These are phyloP conservation scores for Lactarius sanguifluus DNA, from an alignment of 768 basidiomycete species.

Conservation along the genomic window DNA sequence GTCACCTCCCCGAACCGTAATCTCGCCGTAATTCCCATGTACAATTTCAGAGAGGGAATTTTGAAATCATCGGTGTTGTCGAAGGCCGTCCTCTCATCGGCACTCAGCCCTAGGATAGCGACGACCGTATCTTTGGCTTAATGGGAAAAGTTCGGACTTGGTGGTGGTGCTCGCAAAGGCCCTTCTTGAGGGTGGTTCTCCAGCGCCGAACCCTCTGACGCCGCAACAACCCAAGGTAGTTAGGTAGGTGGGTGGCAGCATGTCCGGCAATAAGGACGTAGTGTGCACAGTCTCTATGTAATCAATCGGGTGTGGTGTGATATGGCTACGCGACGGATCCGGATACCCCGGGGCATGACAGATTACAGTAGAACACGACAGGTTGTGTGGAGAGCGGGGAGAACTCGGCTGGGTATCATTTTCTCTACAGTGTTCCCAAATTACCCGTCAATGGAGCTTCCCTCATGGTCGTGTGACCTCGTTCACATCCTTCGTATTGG, in stretches of 20 bases:
- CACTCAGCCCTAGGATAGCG: neutral
- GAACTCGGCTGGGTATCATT: neutral
- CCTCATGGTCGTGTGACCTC: neutral
- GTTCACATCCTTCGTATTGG: neutral
- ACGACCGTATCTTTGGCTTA: neutral
- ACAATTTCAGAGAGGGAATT: neutral
- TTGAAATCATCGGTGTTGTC: neutral
- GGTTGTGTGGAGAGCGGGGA: neutral
- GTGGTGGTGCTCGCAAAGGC: neutral
- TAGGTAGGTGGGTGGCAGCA: neutral
- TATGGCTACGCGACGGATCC: neutral
- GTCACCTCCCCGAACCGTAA: neutral
- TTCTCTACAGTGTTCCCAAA: neutral
- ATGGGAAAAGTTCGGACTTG: slow-evolving; percentile 2
- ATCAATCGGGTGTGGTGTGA: neutral
- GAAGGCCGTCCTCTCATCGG: neutral
- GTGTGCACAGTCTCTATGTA: neutral
- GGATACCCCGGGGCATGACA: neutral
- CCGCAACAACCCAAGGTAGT: neutral
- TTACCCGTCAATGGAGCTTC: neutral
- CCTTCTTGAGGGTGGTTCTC: neutral
- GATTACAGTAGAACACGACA: neutral
- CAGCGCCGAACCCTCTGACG: neutral
- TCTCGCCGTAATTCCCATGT: neutral
- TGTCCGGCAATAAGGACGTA: neutral